Evolutionary conservation across 148 eudicot species (phyloP).

Genomic region (Chenopodium quinoa): DNA sequence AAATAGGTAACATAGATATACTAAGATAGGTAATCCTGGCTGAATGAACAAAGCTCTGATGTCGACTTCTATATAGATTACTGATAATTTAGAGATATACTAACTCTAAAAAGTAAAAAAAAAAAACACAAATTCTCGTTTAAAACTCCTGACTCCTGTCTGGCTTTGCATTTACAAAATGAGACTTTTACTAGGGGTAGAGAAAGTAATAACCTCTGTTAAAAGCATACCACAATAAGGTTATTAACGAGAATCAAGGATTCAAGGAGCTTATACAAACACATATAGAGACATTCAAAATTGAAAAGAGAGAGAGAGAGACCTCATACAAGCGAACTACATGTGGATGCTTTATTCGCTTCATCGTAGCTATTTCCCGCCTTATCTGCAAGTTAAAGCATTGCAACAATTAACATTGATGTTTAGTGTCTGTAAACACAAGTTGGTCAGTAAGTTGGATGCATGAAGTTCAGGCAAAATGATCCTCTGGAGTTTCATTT

Average conservation of each 20-base stretch:
- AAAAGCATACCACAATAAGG: background rate
- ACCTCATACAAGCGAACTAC: constrained; percentile 89
- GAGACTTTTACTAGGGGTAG: background rate
- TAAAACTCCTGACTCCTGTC: background rate
- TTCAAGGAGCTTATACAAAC: background rate
- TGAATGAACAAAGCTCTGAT: background rate
- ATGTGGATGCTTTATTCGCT: constrained; percentile 83
- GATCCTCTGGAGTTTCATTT: background rate
- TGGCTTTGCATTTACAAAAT: background rate
- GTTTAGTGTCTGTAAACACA: background rate
- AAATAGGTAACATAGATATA: background rate
- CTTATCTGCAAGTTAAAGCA: constrained; percentile 53
- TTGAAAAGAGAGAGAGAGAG: constrained; percentile 11
- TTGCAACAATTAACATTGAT: background rate
- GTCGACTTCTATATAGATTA: background rate
- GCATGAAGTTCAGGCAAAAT: background rate
- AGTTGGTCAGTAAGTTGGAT: background rate
- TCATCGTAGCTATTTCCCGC: constrained; percentile 93
- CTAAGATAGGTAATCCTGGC: background rate
- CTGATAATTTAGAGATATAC: background rate
- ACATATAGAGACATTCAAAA: background rate
- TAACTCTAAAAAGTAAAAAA: background rate
- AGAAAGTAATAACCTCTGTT: background rate
- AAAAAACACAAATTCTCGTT: background rate
- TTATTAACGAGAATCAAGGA: too few relatives aligned